Conservation (phyloP, 345 rosid species). For the Acer negundo region DNA sequence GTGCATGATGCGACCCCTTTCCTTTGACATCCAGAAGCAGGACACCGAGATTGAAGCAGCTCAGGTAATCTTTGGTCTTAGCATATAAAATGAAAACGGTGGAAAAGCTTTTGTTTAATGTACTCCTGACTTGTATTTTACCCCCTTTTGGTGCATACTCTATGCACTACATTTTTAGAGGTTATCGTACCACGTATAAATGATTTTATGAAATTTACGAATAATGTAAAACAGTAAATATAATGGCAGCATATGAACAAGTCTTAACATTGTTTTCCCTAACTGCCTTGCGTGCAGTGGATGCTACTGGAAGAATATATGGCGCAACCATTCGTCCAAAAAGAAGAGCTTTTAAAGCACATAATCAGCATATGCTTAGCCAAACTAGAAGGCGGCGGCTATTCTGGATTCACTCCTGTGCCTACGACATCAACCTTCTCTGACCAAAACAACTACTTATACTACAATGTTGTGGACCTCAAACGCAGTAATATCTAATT, state of each 20-base stretch:
- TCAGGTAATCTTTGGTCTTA: constrained; percentile 43
- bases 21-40: constrained; percentile 65
- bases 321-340: constrained; percentile 38
- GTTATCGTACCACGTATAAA: no score
- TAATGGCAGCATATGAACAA: background rate
- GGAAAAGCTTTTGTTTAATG: background rate
- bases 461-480: constrained; percentile 21
- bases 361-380: constrained; percentile 33
- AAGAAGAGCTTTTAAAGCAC: constrained; percentile 29
- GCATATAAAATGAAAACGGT: background rate
- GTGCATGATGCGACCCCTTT: constrained; percentile 75
- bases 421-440: constrained; percentile 25
- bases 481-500: background rate
- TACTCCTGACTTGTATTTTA: background rate
- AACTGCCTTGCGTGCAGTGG: constrained; percentile 54
- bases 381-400: constrained; percentile 27
- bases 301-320: constrained; percentile 60
- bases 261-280: constrained; percentile 19
- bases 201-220: no score
- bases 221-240: no score
- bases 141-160: background rate
- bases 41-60: constrained; percentile 79
- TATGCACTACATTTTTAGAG: background rate
- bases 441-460: constrained; percentile 17
- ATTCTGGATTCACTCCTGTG: constrained; percentile 37